Base-by-base conservation (phyloP, 2,329 filamentous ascomycete species). In the Polytolypa hystricis region DNA sequence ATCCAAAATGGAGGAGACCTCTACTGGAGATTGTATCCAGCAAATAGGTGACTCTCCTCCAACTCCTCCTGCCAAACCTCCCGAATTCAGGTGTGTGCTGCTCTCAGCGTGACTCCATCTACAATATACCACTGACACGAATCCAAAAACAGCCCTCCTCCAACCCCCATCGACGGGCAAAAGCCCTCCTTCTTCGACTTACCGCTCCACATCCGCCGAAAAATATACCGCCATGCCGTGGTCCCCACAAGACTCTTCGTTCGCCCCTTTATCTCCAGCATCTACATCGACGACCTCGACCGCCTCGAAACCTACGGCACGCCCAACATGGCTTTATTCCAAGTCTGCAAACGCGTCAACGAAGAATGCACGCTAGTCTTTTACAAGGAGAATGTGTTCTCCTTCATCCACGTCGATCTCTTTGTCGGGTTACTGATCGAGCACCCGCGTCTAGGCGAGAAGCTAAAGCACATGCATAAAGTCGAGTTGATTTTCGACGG, bases 381-480 rank as follows among this genome's bases (percentile, higher is more conserved):
- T 26, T 42, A 47, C 19, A n/a, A 30, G 8, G 48, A 49, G 19
- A 50, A 49, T 35, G 45, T 30, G 28, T 49, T 50, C 38, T 47
- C 45, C 10, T 31, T 49, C 16, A 36, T 48, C 12, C 42, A 47
- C 18, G 39, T 43, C 2, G 46, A 49, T 25, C 12, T 47, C 15
- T 33, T 50, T 5, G 38, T 43, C 20, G 35, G 34, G 3, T 35
- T 40, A 7, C 19, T 36, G 5, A 18, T 16, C 5, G 34, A 40
- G 19, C 36, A 42, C 19, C 23, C 41, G 8, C 41, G 42, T 10
- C 28, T 50, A 18, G 16, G 19, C 12, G 18, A 42, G 4, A 42
- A 47, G 14, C 21, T 48, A 12, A 38, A 30, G 9, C 23, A 36
- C 16, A 45, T 49, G 15, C 47, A 42, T 35, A 39, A 37, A 10